These are phyloP conservation scores for Xylaria scruposa DNA, from an alignment of 495 filamentous ascomycete genomes.

Conservation along the genomic window DNA sequence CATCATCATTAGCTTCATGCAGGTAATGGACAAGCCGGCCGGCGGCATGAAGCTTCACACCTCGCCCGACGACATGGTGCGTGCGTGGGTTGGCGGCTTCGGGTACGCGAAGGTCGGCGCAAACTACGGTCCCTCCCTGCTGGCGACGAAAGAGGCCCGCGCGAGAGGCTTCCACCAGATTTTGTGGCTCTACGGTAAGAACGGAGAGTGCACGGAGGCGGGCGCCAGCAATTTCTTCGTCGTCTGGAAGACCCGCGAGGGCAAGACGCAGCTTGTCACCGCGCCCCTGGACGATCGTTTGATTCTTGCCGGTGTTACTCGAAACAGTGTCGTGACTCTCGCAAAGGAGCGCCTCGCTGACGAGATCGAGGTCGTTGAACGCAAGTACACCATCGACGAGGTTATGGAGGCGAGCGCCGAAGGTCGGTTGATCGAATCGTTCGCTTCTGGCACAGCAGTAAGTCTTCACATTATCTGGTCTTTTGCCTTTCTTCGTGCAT, in stretches of 20 bases:
- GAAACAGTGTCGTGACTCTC: slow-evolving; percentile 76
- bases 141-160: slow-evolving; percentile 75
- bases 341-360: slow-evolving; percentile 66
- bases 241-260: slow-evolving; percentile 73
- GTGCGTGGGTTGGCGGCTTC: slow-evolving; percentile 93
- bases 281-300: slow-evolving; percentile 80
- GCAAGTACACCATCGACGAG: slow-evolving; percentile 80
- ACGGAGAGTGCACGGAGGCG: slow-evolving; percentile 83
- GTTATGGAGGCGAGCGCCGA: slow-evolving; percentile 74
- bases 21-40: slow-evolving; percentile 59
- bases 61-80: slow-evolving; percentile 74
- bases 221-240: slow-evolving; percentile 95
- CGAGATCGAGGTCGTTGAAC: slow-evolving; percentile 77
- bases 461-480: slow-evolving; percentile 38
- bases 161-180: slow-evolving; percentile 81
- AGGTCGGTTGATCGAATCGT: slow-evolving; percentile 81
- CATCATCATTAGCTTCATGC: slow-evolving; percentile 79
- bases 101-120: slow-evolving; percentile 90
- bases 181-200: slow-evolving; percentile 84
- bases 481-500: neutral
- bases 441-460: slow-evolving; percentile 87
- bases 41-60: slow-evolving; percentile 80
- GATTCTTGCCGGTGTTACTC: slow-evolving; percentile 85
- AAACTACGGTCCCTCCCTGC: slow-evolving; percentile 85
- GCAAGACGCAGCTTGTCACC: slow-evolving; percentile 76